Conservation (phyloP, 306 rosid species). For the Herpetospermum pedunculosum region DNA sequence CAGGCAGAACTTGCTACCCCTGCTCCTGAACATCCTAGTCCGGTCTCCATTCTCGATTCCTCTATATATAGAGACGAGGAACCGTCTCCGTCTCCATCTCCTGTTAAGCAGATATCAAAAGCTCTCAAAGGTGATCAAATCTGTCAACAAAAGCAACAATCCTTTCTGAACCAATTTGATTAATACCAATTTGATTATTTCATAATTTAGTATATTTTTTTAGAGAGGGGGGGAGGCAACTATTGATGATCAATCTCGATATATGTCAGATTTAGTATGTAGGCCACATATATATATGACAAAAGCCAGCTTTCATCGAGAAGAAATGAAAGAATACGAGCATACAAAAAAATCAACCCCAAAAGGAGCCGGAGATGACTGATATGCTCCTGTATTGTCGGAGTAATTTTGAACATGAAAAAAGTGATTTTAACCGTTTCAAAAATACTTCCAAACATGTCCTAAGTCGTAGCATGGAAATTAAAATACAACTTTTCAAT, state of each 20-base stretch:
- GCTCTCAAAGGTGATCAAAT: conserved; percentile 41
- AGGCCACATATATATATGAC: too few relatives aligned
- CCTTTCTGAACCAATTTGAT: not conserved
- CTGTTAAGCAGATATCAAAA: conserved; percentile 39
- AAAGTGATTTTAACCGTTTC: too few relatives aligned
- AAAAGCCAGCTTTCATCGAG: too few relatives aligned
- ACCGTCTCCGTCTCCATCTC: conserved; percentile 57
- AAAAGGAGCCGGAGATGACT: too few relatives aligned
- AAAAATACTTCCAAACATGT: too few relatives aligned
- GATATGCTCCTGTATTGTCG: too few relatives aligned
- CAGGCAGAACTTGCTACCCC: conserved; percentile 40
- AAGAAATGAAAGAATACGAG: too few relatives aligned
- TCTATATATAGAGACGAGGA: conserved; percentile 47
- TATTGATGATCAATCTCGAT: not conserved
- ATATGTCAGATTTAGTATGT: not conserved
- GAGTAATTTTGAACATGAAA: too few relatives aligned
- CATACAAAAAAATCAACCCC: too few relatives aligned
- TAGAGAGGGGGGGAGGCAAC: not conserved
- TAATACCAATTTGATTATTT: not conserved
- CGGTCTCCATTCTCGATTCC: conserved; percentile 70
- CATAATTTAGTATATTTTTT: not conserved
- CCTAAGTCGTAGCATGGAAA: not conserved
- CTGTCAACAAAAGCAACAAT: not conserved
- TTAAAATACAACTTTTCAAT: not conserved
- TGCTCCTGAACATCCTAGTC: conserved; percentile 72